Evolutionary conservation across 2,329 filamentous ascomycete genomes (phyloP), one percentile per base, ranked within the genome.

Genomic region (Penicillium crustosum): DNA sequence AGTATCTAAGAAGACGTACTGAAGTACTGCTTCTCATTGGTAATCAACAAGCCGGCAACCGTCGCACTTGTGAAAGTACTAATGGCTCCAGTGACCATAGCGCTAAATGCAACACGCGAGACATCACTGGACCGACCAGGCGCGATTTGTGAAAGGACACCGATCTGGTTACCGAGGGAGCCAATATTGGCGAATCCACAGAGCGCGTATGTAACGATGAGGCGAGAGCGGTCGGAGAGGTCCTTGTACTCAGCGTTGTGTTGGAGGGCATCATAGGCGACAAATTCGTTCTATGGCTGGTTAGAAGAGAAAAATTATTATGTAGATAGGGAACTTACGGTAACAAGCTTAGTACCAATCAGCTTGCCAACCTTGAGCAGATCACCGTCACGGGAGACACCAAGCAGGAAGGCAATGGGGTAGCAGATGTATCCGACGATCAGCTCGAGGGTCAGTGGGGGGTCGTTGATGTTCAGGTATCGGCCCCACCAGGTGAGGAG

Each of bases 161-260:
- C 91, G 60, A 96, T 94, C 77, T 96, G 91, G 55, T 91, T 93
- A 72, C 91, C 91, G 48, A 96, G 83, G 31, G 90, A 93, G 53
- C 89, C 89, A 66, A 96, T 89, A 79, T 96, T 96, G 61, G 90
- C 92, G 72, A 91, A 91, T 27, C 82, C 81, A 75, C 91, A 95
- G 63, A 93, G 83, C 21, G 90, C 89, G 71, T 96, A 96, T 50
- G 90, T 95, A 45, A 89, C 90, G 69, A 96, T 95, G 64, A 96
- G 83, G 45, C 82, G 82, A 25, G 90, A 91, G 53, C 91, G 90
- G 17, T 84, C 78, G 31, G 85, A 86, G 60, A 96, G 81, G 29
- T 71, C 63, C 53, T 76, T 75, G 73, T 89, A 92, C 0, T 73
- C 71, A 1, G 76, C 68, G 0, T 81, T 70, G 15, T 70, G 77